Percentiles rank a stretch among this genome's conserved stretches.
These are phyloP conservation scores for Xylaria scruposa DNA, from an alignment of 495 filamentous ascomycete species.

Conservation along the genomic window DNA sequence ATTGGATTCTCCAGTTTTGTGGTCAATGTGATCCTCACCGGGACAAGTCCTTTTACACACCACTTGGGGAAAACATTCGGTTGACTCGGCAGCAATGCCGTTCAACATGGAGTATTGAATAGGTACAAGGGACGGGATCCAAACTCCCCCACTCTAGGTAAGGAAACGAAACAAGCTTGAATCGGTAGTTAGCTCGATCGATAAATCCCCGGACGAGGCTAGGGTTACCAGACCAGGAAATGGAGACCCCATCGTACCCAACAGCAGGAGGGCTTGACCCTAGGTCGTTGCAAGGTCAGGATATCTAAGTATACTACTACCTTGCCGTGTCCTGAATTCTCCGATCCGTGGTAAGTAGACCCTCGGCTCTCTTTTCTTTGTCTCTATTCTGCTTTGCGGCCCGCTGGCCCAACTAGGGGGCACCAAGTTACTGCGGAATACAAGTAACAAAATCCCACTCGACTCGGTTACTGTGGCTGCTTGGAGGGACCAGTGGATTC, in stretches of 20 bases:
- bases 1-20: neutral
- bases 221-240: slow-evolving; percentile 13
- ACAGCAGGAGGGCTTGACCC: slow-evolving; percentile 13
- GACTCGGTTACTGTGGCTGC: slow-evolving; percentile 34
- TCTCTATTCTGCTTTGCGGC: slow-evolving; percentile 22
- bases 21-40: neutral
- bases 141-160: slow-evolving; percentile 8
- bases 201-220: slow-evolving; percentile 23
- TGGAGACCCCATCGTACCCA: slow-evolving; percentile 3
- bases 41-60: neutral
- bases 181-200: slow-evolving; percentile 27
- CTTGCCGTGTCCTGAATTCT: slow-evolving; percentile 23
- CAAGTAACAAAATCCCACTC: slow-evolving; percentile 27
- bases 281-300: slow-evolving; percentile 7
- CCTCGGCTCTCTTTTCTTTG: neutral
- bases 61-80: neutral
- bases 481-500: slow-evolving; percentile 36
- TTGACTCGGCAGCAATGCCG: slow-evolving; percentile 19
- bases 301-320: neutral
- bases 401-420: slow-evolving; percentile 16
- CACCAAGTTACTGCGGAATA: slow-evolving; percentile 6
- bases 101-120: slow-evolving; percentile 1
- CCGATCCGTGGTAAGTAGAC: slow-evolving; percentile 20
- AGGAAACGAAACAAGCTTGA: slow-evolving; percentile 3
- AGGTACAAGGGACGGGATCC: slow-evolving; percentile 13